Base-by-base conservation (phyloP, 495 filamentous ascomycete genomes). In the Staphylotrichum tortipilum region DNA sequence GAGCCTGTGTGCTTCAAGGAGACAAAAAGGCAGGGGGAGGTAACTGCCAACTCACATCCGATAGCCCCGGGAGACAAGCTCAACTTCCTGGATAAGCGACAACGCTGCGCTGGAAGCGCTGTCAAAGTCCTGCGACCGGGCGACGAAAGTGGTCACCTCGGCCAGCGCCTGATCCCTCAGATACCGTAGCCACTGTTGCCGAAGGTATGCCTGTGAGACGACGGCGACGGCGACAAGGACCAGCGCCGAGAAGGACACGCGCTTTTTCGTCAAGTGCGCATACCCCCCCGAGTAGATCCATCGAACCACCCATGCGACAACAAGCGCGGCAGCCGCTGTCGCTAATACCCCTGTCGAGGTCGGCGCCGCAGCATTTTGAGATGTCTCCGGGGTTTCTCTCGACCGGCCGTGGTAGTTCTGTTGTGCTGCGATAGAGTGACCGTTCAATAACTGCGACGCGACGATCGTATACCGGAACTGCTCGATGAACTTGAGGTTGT, bases 401-500 rank as follows among this genome's bases (percentile, higher is more conserved):
- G 47, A 19, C 14, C 47, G 52, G 37, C 41, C 53, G 12, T 50
- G 50, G 35, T 49, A 57, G 33, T 49, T 46, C 3, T 56, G 54
- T 2, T 55, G 52, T 3, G 54, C 62, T 14, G 54, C 34, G 19
- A 65, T 53, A 2, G 78, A 73, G 45, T 82, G 80, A 44, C 88
- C 83, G 56, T 77, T 86, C 44, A 98, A 71, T 18, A 98, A 77
- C 60, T 94, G 92, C 33, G 92, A 98, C 23, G 91, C 89, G 43
- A 97, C 83, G 52, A 98, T 91, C 28, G 89, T 84, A 63, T 97
- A 97, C 21, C 92, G 85, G 48, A 97, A 96, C 57, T 91, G 85
- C 72, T 98, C 92, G 40, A 98, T 76, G 59, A 98, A 98, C 37
- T 81, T 78, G 52, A 83, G 75, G 59, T 92, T 95, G 53, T 95